phyloP scores from a whole-genome alignment of 257 asterid species.

The Cordia subcordata region DNA sequence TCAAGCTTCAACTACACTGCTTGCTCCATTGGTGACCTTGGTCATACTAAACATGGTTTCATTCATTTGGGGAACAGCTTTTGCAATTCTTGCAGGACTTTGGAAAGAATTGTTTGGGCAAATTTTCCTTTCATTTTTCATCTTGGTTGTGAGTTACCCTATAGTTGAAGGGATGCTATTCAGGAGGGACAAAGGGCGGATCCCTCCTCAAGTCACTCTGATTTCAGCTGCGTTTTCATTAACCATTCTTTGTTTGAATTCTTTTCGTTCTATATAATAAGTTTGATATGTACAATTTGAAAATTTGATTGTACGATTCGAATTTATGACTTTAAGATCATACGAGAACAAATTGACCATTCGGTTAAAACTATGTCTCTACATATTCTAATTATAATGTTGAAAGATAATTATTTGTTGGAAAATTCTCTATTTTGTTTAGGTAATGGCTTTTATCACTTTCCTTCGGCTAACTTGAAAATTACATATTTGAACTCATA shows the following conservation, averaged over 20 bases:
- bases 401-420: too few relatives aligned
- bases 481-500: too few relatives aligned
- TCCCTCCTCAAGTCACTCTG: constrained; percentile 23
- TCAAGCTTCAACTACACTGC: constrained; percentile 35
- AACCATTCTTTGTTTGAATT: not conserved
- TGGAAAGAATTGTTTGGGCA: constrained; percentile 33
- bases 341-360: too few relatives aligned
- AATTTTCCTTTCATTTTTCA: constrained; percentile 31
- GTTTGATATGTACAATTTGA: too few relatives aligned
- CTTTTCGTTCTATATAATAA: not conserved
- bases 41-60: constrained; percentile 34
- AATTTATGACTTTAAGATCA: too few relatives aligned
- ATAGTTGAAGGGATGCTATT: constrained; percentile 61
- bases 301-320: too few relatives aligned
- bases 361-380: too few relatives aligned
- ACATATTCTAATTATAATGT: too few relatives aligned
- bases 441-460: too few relatives aligned
- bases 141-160: constrained; percentile 41
- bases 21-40: constrained; percentile 47
- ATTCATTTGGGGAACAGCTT: constrained; percentile 28
- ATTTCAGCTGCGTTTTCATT: constrained; percentile 15
- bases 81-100: constrained; percentile 11
- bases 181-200: constrained; percentile 45
- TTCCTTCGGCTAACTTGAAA: too few relatives aligned
- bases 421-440: too few relatives aligned